Evolutionary conservation across 2,329 filamentous ascomycete species (phyloP), one percentile per base, ranked within the genome.

Genomic region (Thielaviopsis ethacetica): DNA sequence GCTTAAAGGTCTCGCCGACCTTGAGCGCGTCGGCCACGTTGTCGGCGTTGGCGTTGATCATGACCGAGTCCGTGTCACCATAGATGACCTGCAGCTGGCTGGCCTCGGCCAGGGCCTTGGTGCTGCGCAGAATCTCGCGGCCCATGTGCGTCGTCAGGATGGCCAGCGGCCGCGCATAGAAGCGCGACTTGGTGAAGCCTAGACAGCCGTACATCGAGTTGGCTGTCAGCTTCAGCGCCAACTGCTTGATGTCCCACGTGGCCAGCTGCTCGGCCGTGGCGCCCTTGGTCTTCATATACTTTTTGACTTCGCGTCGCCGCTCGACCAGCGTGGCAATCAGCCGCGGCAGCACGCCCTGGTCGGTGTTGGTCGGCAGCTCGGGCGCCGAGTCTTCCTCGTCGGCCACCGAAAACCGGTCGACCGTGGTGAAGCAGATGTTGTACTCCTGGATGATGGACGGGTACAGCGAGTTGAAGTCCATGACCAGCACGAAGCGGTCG

Each of bases 141-240:
- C 93, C 93, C 71, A 98, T 97, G 75, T 84, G 95, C 0, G 93
- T 98, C 2, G 91, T 97, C 69, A 98, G 84, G 72, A 97, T 89
- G 60, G 93, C 93, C 54, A 98, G 77, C 12, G 93, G 93, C 59
- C 93, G 84, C 61, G 93, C 93, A 67, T 98, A 98, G 75, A 98
- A 98, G 56, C 93, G 88, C 60, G 93, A 97, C 69, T 91, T 95
- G 13, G 88, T 91, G 70, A 96, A 98, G 65, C 93, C 93, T 70
- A 98, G 75, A 78, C 93, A 98, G 65, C 93, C 93, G 71, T 98
- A 98, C 94, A 98, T 98, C 64, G 91, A 97, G 74, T 98, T 98
- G 67, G 93, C 93, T 51, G 94, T 98, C 57, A 98, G 81, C 73
- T 98, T 98, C 67, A 98, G 74, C 27, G 93, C 94, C 69, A 95